A percentile compares a stretch with the other conserved stretches of the same genome.
Conservation (phyloP, 1,284 basidiomycete species). For the Ceratobasidium sp. region DNA sequence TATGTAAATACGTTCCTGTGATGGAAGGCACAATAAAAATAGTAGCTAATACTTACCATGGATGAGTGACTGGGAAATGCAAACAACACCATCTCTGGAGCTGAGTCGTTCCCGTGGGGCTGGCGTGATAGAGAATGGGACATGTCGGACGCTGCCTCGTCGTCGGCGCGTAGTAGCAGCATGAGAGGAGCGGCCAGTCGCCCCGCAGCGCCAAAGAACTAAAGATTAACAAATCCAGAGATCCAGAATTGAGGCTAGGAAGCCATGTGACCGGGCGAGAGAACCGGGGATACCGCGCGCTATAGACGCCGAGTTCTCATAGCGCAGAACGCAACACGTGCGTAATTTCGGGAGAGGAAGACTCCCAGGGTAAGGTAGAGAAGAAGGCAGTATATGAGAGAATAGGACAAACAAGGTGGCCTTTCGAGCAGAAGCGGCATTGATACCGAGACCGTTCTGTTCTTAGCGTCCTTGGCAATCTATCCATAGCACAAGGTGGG, state of each 20-base stretch:
- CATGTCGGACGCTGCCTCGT: background rate
- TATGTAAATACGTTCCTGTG: background rate
- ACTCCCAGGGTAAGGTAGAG: constrained; percentile 11
- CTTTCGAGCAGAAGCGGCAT: background rate
- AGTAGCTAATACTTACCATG: background rate
- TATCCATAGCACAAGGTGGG: constrained; percentile 31
- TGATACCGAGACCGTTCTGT: constrained; percentile 12
- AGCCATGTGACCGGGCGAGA: constrained; percentile 12
- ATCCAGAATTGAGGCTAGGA: background rate
- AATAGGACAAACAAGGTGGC: background rate
- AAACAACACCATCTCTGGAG: background rate
- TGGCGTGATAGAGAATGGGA: background rate
- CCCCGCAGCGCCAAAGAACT: background rate
- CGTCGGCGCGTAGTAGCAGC: background rate
- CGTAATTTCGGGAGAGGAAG: background rate
- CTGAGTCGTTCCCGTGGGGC: background rate
- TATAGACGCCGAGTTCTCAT: background rate
- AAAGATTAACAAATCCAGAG: constrained; percentile 11
- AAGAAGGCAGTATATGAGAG: constrained; percentile 9
- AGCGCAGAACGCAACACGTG: constrained; percentile 1
- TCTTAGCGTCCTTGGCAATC: background rate
- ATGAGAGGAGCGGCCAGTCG: background rate
- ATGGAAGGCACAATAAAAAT: background rate
- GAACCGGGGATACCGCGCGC: constrained; percentile 13
- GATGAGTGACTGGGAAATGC: background rate